phyloP scores from a whole-genome alignment of 805 yeast genomes.

The Wickerhamomyces rabaulensis region DNA sequence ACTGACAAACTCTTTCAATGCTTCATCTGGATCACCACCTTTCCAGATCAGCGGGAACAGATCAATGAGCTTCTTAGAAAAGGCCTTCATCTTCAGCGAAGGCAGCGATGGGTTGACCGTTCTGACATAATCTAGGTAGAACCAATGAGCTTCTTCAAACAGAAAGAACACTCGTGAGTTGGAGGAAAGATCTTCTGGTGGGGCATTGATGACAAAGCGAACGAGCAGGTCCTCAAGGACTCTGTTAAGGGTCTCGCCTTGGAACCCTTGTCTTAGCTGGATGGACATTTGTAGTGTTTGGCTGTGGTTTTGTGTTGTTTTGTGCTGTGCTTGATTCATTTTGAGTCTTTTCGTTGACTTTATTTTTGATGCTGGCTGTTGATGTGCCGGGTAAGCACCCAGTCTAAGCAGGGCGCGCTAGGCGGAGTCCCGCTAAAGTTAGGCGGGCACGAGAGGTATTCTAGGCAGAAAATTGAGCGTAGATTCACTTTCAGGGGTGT shows the following conservation, averaged over 20 bases:
- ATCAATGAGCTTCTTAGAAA: conserved; percentile 62
- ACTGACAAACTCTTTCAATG: conserved; percentile 69
- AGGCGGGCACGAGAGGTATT: too few species aligned
- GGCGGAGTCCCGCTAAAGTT: too few species aligned
- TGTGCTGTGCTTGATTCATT: neutral
- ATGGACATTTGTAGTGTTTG: conserved; percentile 45
- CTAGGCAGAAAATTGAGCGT: too few species aligned
- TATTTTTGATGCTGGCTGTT: neutral
- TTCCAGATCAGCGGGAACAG: conserved; percentile 75
- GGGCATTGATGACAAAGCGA: conserved; percentile 86
- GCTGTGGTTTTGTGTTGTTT: neutral
- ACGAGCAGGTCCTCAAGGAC: conserved; percentile 83
- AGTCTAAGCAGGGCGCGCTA: too few species aligned
- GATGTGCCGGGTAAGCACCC: too few species aligned
- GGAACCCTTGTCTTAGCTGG: conserved; percentile 50
- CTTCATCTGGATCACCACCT: conserved; percentile 79
- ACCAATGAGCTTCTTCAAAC: conserved; percentile 98
- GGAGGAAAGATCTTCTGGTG: conserved; percentile 82
- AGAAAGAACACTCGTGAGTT: conserved; percentile 82
- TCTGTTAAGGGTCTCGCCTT: conserved; percentile 61
- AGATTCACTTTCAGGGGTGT: too few species aligned
- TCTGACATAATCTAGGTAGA: conserved; percentile 79
- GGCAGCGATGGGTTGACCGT: conserved; percentile 73
- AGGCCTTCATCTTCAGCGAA: conserved; percentile 65
- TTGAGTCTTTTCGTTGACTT: neutral